A percentile compares a stretch with the other conserved stretches of the same genome.
Conservation (phyloP, 331 rosid species). For the Malus hybrid region DNA sequence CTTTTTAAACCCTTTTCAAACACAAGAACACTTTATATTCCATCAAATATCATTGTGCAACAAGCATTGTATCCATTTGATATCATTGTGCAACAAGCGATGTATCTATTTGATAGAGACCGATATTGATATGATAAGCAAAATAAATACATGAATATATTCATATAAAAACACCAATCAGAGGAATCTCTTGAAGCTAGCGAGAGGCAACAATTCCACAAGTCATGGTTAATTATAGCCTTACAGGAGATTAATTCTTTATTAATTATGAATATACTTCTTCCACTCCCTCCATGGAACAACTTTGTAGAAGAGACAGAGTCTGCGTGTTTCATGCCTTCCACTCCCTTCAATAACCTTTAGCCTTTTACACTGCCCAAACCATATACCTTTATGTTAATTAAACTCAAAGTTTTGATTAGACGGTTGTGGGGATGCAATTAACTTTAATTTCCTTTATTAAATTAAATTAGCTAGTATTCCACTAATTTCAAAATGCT, state of each 20-base stretch:
- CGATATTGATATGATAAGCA: not conserved
- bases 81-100: not conserved
- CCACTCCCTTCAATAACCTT: slow-evolving; percentile 22
- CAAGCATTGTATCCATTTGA: slow-evolving; percentile 26
- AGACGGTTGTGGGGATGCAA: slow-evolving; percentile 40
- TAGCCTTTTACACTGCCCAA: not conserved
- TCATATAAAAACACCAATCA: too few relatives aligned
- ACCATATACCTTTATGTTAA: slow-evolving; percentile 20
- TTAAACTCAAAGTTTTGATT: slow-evolving; percentile 34
- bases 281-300: slow-evolving; percentile 30
- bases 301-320: slow-evolving; percentile 24
- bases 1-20: slow-evolving; percentile 39
- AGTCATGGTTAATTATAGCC: slow-evolving; percentile 14
- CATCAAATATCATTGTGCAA: slow-evolving; percentile 34
- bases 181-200: too few relatives aligned
- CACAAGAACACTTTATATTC: slow-evolving; percentile 31
- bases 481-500: not conserved
- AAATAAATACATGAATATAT: not conserved
- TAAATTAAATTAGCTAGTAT: slow-evolving; percentile 7
- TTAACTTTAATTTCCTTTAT: slow-evolving; percentile 30
- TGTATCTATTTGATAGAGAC: not conserved
- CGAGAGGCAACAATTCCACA: not conserved
- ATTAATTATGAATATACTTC: slow-evolving; percentile 19
- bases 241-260: not conserved
- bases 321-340: slow-evolving; percentile 33